Evolutionary conservation across 768 basidiomycete genomes (phyloP).

Genomic region (Boletus rubescentipes): DNA sequence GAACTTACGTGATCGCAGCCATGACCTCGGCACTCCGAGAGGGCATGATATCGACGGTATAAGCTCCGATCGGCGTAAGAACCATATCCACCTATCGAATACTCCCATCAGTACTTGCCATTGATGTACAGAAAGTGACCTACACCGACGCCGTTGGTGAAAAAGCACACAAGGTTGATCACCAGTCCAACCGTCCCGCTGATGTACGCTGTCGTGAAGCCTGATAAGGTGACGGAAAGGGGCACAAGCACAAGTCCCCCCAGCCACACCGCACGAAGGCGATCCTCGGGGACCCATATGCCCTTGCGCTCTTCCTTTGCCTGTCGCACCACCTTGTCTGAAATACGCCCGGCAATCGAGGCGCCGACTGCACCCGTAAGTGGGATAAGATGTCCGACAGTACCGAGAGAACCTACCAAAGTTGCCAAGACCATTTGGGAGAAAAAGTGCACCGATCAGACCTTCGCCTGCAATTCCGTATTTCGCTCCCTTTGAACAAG

Average conservation of each 20-base stretch:
- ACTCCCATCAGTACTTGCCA: not conserved
- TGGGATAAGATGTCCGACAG: not conserved
- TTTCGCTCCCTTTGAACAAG: constrained; percentile 44
- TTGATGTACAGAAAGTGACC: constrained; percentile 13
- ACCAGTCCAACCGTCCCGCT: constrained; percentile 48
- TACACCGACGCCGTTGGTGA: constrained; percentile 66
- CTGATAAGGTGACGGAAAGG: constrained; percentile 46
- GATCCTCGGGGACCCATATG: constrained; percentile 67
- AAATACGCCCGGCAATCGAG: constrained; percentile 55
- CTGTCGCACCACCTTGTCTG: constrained; percentile 50
- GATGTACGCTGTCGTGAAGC: constrained; percentile 52
- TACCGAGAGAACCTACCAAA: constrained; percentile 11
- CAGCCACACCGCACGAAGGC: constrained; percentile 51
- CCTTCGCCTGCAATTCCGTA: constrained; percentile 26
- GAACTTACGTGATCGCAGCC: constrained; percentile 53
- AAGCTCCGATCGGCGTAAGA: constrained; percentile 54
- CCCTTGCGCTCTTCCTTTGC: constrained; percentile 53
- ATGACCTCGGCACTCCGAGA: constrained; percentile 60
- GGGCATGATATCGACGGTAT: constrained; percentile 60
- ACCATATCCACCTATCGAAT: constrained; percentile 51
- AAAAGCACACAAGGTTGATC: constrained; percentile 54
- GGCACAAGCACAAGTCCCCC: constrained; percentile 53
- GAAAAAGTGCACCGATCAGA: constrained; percentile 24
- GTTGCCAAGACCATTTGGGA: constrained; percentile 30
- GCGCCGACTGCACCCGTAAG: constrained; percentile 48